Evolutionary conservation across 1,284 basidiomycete genomes (phyloP), one percentile per base, ranked within the genome.

Genomic region (Ceratobasidium sp.): DNA sequence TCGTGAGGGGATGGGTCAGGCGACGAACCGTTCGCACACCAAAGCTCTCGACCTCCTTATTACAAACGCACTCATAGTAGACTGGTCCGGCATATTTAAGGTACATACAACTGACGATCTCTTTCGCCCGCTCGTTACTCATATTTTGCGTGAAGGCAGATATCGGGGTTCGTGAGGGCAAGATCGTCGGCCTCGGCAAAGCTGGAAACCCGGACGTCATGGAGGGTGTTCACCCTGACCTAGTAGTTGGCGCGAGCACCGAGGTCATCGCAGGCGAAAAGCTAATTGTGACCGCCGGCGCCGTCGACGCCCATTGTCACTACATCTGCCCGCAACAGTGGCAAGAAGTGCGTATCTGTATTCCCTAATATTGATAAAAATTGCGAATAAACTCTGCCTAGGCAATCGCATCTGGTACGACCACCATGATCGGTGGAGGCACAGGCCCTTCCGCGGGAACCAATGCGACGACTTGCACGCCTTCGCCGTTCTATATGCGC

Each of bases 1-100:
- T 63, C 90, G 96, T n/a, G 96, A 98, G 79, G 96, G 96, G 9
- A 96, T 96, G 92, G 98, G 96, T 7, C 97, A 99, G 81, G 91
- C 92, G 0, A 93, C 92, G 0, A 89, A 92, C 73, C 84, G 90
- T 8, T 83, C 87, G 0, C 88, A 92, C 21, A 77, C 78, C 0
- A 89, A 94, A 61, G 87, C 91, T 0, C 86, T 99, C 52, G 98
- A 99, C 79, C 85, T 96, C 8, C 91, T 98, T 64, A 94, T 99
- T 78, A 98, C 95, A 49, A 99, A 98, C 79, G 95, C 93, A 0
- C 86, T 99, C 59, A 91, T 99, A 74, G 82, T 99, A 50, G 96
- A 99, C 81, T 98, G 94, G 92, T 90, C 89, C 50, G 96, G 96
- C 0, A 97, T 99, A 75, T 94, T 93, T 87, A 98, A 98, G 87